phyloP scores from a whole-genome alignment of 306 rosid species.

The Gastrolobium villosum region DNA sequence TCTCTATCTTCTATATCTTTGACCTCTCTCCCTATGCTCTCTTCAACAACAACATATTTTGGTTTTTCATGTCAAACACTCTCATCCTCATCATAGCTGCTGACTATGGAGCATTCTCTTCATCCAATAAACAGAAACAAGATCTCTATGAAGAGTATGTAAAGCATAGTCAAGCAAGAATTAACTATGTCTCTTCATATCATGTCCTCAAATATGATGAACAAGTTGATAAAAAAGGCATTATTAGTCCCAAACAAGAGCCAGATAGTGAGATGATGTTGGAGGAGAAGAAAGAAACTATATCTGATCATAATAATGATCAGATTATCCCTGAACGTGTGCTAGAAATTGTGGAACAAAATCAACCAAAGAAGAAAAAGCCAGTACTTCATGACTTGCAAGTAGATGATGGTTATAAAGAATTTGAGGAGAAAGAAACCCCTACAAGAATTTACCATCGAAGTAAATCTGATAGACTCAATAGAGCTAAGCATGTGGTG shows the following conservation, averaged over 20 bases:
- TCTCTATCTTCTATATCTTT: slow-evolving; percentile 63
- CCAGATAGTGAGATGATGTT: not conserved
- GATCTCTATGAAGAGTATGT: slow-evolving; percentile 54
- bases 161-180: slow-evolving; percentile 50
- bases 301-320: not conserved
- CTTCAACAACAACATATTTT: slow-evolving; percentile 69
- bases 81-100: slow-evolving; percentile 85
- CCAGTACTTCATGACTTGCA: slow-evolving; percentile 15
- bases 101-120: slow-evolving; percentile 79
- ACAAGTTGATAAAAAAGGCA: slow-evolving; percentile 46
- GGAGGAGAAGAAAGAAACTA: slow-evolving; percentile 40
- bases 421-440: slow-evolving; percentile 25
- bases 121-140: slow-evolving; percentile 53
- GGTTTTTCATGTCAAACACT: slow-evolving; percentile 84
- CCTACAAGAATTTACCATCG: slow-evolving; percentile 46
- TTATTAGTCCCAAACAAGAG: slow-evolving; percentile 35
- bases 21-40: slow-evolving; percentile 71
- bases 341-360: slow-evolving; percentile 51
- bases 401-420: not conserved
- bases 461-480: slow-evolving; percentile 60
- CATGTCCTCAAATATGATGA: slow-evolving; percentile 42
- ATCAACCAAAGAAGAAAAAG: slow-evolving; percentile 52
- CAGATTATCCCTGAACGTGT: slow-evolving; percentile 49
- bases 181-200: slow-evolving; percentile 29
- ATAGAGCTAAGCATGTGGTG: slow-evolving; percentile 49